phyloP scores from a whole-genome alignment of 495 filamentous ascomycete genomes.

The Aspergillus ostianus region DNA sequence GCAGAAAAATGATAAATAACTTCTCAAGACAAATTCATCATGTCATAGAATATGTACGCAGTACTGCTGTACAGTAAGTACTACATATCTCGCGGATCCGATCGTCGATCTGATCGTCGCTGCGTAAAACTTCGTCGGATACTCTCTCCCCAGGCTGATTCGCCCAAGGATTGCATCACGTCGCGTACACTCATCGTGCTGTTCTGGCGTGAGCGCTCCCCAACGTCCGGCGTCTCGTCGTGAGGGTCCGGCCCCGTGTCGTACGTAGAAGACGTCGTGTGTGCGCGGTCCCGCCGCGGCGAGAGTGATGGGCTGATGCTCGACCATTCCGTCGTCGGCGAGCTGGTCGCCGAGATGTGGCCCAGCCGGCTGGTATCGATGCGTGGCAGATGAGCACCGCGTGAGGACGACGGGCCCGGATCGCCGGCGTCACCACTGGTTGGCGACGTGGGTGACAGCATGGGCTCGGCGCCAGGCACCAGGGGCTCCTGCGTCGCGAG shows the following conservation, averaged over 20 bases:
- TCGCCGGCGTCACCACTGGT: slow-evolving; percentile 9
- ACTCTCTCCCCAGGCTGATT: slow-evolving; percentile 90
- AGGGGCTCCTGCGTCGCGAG: slow-evolving; percentile 1
- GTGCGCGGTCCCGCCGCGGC: slow-evolving; percentile 29
- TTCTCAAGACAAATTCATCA: slow-evolving; percentile 10
- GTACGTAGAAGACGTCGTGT: slow-evolving; percentile 26
- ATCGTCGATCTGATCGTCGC: slow-evolving; percentile 45
- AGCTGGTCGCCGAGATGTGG: slow-evolving; percentile 31
- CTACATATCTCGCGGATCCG: slow-evolving; percentile 5
- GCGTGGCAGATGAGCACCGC: slow-evolving; percentile 27
- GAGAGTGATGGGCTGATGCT: slow-evolving; percentile 45
- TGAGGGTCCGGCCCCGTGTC: slow-evolving; percentile 24
- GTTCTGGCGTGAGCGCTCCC: slow-evolving; percentile 41
- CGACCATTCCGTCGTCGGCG: slow-evolving; percentile 46
- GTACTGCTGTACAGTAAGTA: slow-evolving; percentile 1
- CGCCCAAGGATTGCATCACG: slow-evolving; percentile 76
- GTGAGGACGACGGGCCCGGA: slow-evolving; percentile 24
- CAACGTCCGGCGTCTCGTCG: slow-evolving; percentile 12
- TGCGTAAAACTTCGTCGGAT: slow-evolving; percentile 84
- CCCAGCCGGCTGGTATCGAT: slow-evolving; percentile 41
- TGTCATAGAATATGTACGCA: slow-evolving; percentile 12
- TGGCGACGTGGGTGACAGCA: slow-evolving; percentile 38
- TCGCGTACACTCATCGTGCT: slow-evolving; percentile 75
- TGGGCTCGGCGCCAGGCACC: slow-evolving; percentile 19
- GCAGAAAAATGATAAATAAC: slow-evolving; percentile 4